Percentiles rank a stretch among this genome's conserved stretches.
phyloP scores from a whole-genome alignment of 495 filamentous ascomycete species.

The Annulohypoxylon bovei region DNA sequence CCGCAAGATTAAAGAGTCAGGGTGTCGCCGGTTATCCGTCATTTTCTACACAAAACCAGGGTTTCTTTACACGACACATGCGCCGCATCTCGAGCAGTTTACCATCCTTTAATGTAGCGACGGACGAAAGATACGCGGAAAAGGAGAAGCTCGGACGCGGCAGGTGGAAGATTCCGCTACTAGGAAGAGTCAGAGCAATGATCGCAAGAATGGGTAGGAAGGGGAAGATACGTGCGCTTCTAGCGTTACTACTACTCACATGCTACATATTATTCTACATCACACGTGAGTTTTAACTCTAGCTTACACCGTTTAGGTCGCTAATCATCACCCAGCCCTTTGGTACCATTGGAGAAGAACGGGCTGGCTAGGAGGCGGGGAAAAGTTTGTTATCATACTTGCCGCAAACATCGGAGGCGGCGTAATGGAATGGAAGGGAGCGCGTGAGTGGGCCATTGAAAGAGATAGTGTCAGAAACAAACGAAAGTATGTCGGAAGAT shows the following conservation, averaged over 20 bases:
- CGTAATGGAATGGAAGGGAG: slow-evolving; percentile 99
- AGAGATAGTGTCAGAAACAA: slow-evolving; percentile 96
- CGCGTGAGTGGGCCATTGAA: slow-evolving; percentile 97
- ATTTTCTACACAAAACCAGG: slow-evolving; percentile 80
- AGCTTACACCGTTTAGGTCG: background rate
- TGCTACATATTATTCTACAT: slow-evolving; percentile 72
- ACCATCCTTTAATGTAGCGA: slow-evolving; percentile 69
- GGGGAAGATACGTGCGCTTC: slow-evolving; percentile 66
- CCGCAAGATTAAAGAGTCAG: slow-evolving; percentile 75
- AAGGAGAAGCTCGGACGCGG: slow-evolving; percentile 77
- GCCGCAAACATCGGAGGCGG: slow-evolving; percentile 94
- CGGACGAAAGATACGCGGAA: slow-evolving; percentile 65
- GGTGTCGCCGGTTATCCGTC: slow-evolving; percentile 77
- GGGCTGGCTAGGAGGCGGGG: slow-evolving; percentile 76
- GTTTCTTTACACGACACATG: slow-evolving; percentile 84
- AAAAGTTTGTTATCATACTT: slow-evolving; percentile 92
- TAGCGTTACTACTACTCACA: slow-evolving; percentile 68
- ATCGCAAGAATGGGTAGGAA: slow-evolving; percentile 56
- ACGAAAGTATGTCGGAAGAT: slow-evolving; percentile 81
- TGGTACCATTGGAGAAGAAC: slow-evolving; percentile 60
- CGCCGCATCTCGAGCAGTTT: slow-evolving; percentile 77
- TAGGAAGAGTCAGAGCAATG: slow-evolving; percentile 51
- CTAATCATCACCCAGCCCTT: slow-evolving; percentile 47
- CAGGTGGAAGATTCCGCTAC: slow-evolving; percentile 53
- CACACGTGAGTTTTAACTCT: slow-evolving; percentile 65